Evolutionary conservation across 2,329 filamentous ascomycete genomes (phyloP).

Genomic region (Sclerotinia sclerotiorum): DNA sequence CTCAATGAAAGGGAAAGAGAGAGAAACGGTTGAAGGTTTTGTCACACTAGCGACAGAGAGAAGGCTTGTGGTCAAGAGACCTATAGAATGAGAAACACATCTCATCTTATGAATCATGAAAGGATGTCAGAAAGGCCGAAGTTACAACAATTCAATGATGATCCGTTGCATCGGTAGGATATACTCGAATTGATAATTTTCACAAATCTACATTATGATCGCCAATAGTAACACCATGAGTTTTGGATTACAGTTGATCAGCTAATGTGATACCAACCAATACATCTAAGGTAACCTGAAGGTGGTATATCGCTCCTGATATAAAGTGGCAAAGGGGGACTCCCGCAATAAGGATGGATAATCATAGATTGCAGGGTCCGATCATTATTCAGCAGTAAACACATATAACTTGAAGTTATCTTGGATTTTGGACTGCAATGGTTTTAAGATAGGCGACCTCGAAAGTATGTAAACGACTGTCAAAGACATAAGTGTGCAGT

Average conservation of each 20-base stretch:
- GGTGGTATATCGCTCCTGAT: background rate
- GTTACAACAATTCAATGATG: background rate
- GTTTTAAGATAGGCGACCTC: background rate
- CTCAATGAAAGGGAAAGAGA: constrained; percentile 26
- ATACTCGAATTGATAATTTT: background rate
- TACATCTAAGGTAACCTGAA: background rate
- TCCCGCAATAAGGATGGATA: constrained; percentile 5
- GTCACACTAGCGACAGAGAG: background rate
- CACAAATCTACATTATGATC: background rate
- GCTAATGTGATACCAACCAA: background rate
- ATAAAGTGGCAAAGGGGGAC: background rate
- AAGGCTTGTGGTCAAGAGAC: constrained; percentile 1
- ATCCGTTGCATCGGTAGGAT: background rate
- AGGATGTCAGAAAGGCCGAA: background rate
- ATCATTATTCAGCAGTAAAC: background rate
- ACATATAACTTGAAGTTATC: constrained; percentile 7
- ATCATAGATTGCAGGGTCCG: background rate
- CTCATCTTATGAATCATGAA: constrained; percentile 1
- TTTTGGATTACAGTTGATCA: background rate
- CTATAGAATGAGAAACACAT: background rate
- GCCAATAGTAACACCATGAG: background rate
- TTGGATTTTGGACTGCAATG: background rate
- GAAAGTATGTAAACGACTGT: background rate
- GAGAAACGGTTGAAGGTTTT: constrained; percentile 1
- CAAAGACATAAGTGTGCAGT: background rate